Percentiles rank a stretch among this genome's conserved stretches.
These are phyloP conservation scores for Brassica hybrid DNA, from an alignment of 441 rosid species.

Conservation along the genomic window DNA sequence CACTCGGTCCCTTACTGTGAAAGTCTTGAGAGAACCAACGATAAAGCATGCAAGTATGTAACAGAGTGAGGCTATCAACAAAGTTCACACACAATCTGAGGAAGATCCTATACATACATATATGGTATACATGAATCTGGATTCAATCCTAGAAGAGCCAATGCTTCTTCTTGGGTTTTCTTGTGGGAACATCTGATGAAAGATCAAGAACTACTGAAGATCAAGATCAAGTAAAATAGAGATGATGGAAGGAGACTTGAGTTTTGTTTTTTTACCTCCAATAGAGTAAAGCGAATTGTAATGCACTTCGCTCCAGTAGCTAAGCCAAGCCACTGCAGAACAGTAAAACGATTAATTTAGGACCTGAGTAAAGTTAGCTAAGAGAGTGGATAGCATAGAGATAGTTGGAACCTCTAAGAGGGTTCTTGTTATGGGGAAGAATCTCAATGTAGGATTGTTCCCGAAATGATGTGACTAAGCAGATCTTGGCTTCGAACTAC, in stretches of 20 bases:
- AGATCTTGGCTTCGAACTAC: slow-evolving; percentile 85
- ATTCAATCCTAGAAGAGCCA: too few species aligned
- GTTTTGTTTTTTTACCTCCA: too few species aligned
- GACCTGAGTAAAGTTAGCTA: background rate
- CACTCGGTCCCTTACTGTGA: slow-evolving; percentile 6
- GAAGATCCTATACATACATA: background rate
- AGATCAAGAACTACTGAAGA: too few species aligned
- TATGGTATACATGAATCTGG: too few species aligned
- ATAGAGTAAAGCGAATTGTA: slow-evolving; percentile 65
- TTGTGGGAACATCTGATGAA: too few species aligned
- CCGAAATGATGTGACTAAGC: slow-evolving; percentile 85
- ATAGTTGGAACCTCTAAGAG: slow-evolving; percentile 29
- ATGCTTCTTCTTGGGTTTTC: too few species aligned
- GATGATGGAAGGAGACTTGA: too few species aligned
- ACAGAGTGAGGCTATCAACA: slow-evolving; percentile 14
- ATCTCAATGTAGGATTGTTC: slow-evolving; percentile 88
- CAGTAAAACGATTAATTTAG: background rate
- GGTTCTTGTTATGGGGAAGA: slow-evolving; percentile 70
- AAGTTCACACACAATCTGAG: slow-evolving; percentile 19
- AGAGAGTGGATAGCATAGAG: too few species aligned
- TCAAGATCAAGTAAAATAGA: too few species aligned
- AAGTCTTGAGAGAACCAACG: slow-evolving; percentile 18
- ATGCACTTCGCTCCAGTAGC: slow-evolving; percentile 98
- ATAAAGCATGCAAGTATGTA: background rate
- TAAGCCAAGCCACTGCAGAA: slow-evolving; percentile 80